Evolutionary conservation across 805 yeast species (phyloP).

Genomic region (Saccharomyces mikatae): DNA sequence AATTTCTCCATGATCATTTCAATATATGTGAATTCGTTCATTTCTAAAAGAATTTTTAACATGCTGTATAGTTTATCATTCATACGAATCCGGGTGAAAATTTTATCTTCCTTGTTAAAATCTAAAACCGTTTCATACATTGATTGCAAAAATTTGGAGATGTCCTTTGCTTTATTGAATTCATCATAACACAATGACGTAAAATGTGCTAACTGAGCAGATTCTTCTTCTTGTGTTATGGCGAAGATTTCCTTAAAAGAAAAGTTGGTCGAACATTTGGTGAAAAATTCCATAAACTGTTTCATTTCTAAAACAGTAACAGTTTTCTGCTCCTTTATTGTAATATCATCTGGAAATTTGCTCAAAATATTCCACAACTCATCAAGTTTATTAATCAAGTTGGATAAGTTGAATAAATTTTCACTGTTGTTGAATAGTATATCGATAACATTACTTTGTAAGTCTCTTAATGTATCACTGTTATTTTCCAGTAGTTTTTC

Average conservation of each 20-base stretch:
- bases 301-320: slow-evolving; percentile 9
- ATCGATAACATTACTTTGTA: slow-evolving; percentile 4
- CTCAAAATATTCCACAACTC: slow-evolving; percentile 9
- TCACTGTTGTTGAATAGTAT: slow-evolving; percentile 20
- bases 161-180: not conserved
- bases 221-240: slow-evolving; percentile 15
- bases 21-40: slow-evolving; percentile 21
- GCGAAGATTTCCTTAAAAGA: slow-evolving; percentile 16
- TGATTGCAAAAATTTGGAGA: not conserved
- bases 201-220: slow-evolving; percentile 21
- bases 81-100: slow-evolving; percentile 14
- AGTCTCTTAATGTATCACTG: not conserved
- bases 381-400: not conserved
- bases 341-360: slow-evolving; percentile 6
- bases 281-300: slow-evolving; percentile 12
- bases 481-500: not conserved
- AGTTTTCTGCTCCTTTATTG: not conserved
- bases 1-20: not conserved
- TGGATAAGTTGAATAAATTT: slow-evolving; percentile 4
- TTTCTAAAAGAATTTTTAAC: slow-evolving; percentile 24
- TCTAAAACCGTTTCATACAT: slow-evolving; percentile 2
- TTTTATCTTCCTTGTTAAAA: slow-evolving; percentile 1
- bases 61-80: slow-evolving; percentile 12
- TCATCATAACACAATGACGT: slow-evolving; percentile 12
- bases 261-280: slow-evolving; percentile 6